These are phyloP conservation scores for Saccharomycopsis sp. DNA, from an alignment of 805 yeast species.

Conservation along the genomic window DNA sequence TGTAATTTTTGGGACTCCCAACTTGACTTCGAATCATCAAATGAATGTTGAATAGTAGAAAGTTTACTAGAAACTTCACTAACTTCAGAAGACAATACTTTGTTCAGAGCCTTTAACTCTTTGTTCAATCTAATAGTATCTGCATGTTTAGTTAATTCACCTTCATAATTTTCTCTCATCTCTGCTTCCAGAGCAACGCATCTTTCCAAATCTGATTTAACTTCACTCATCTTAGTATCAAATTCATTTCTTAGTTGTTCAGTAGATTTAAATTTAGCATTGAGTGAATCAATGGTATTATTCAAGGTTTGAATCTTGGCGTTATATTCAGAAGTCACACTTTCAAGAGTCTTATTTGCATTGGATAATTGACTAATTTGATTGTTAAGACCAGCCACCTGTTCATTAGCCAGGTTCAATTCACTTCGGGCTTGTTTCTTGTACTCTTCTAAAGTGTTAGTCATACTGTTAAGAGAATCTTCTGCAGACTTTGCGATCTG, in stretches of 20 bases:
- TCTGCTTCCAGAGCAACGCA: constrained; percentile 38
- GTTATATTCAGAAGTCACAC: constrained; percentile 10
- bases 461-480: constrained; percentile 49
- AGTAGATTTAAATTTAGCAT: constrained; percentile 21
- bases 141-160: constrained; percentile 49
- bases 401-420: constrained; percentile 5
- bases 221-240: constrained; percentile 27
- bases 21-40: constrained; percentile 34
- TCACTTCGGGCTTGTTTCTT: constrained; percentile 25
- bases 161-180: constrained; percentile 42
- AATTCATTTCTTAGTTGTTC: constrained; percentile 28
- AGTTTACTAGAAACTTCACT: constrained; percentile 24
- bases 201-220: constrained; percentile 33
- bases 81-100: constrained; percentile 26
- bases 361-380: neutral
- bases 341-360: neutral
- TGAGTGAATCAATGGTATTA: constrained; percentile 20
- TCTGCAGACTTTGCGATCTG: constrained; percentile 62
- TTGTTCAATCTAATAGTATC: constrained; percentile 38
- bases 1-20: constrained; percentile 39
- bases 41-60: constrained; percentile 23
- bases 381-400: constrained; percentile 21
- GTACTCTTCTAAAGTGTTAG: constrained; percentile 44
- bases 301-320: constrained; percentile 4
- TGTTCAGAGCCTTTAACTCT: constrained; percentile 32